A percentile compares a stretch with the other conserved stretches of the same genome.
Conservation (phyloP, 306 rosid species). For the Psophocarpus tetragonolobus region DNA sequence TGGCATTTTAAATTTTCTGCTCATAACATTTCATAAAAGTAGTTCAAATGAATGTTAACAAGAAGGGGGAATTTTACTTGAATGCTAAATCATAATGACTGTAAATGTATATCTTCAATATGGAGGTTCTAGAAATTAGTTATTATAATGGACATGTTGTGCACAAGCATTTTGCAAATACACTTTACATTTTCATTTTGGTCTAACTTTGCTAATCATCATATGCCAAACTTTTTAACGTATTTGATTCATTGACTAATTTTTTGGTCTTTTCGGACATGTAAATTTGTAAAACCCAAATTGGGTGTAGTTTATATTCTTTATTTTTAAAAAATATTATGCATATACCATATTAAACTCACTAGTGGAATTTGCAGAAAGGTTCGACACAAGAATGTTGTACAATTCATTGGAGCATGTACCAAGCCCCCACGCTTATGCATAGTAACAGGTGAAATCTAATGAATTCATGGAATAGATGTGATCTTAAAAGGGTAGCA, state of each 20-base stretch:
- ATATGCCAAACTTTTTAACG: neutral
- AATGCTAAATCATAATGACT: neutral
- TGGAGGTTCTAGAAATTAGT: conserved; percentile 9
- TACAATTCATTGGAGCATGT: conserved; percentile 99
- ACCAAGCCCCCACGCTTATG: conserved; percentile 86
- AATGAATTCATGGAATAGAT: conserved; percentile 14
- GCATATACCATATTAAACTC: conserved; percentile 16
- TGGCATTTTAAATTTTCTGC: neutral
- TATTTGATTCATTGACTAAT: neutral
- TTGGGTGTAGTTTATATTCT: neutral
- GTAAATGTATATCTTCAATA: neutral
- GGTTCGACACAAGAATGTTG: conserved; percentile 99
- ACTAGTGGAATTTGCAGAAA: conserved; percentile 65
- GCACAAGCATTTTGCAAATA: neutral
- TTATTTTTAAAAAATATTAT: neutral
- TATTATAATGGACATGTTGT: neutral
- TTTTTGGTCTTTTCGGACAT: neutral
- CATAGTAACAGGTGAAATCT: conserved; percentile 82
- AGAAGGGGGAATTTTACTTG: neutral
- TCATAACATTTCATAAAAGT: neutral
- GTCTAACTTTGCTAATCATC: conserved; percentile 10
- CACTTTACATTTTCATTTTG: neutral
- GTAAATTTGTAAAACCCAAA: neutral
- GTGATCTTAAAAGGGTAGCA: conserved; percentile 14
- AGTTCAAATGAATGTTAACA: neutral